Conservation (phyloP, 1,284 basidiomycete genomes). For the Fistulinella cinereoalba region DNA sequence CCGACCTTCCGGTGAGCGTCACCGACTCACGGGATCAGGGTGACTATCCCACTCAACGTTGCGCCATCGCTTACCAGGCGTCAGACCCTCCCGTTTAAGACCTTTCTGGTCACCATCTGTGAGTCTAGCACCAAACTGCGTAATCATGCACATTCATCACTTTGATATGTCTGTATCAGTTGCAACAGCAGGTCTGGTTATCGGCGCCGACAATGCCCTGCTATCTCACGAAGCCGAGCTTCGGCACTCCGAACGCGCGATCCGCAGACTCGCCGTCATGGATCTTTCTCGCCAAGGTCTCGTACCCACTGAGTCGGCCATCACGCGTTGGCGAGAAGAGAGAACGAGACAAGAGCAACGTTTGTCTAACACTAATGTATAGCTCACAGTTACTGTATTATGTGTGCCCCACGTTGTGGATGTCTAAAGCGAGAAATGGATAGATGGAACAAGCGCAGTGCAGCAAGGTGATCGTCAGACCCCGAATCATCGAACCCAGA, state of each 20-base stretch:
- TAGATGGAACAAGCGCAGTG: constrained; percentile 10
- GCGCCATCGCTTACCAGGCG: constrained; percentile 42
- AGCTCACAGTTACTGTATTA: constrained; percentile 6
- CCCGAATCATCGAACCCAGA: constrained; percentile 2
- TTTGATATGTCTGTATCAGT: constrained; percentile 35
- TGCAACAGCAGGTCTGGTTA: constrained; percentile 66
- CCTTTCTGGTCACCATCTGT: constrained; percentile 65
- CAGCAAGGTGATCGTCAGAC: constrained; percentile 6
- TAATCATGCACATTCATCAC: background rate
- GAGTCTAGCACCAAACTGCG: constrained; percentile 21
- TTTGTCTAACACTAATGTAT: constrained; percentile 4
- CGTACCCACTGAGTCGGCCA: constrained; percentile 80
- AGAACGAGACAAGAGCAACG: constrained; percentile 24
- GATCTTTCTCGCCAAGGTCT: constrained; percentile 73
- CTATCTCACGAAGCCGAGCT: constrained; percentile 65
- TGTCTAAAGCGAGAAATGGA: background rate
- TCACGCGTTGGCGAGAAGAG: constrained; percentile 71
- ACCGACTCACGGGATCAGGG: background rate
- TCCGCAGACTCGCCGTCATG: constrained; percentile 71
- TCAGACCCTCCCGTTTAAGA: constrained; percentile 80
- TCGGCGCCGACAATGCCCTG: constrained; percentile 75
- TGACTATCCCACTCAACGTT: background rate
- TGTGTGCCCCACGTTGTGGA: constrained; percentile 12
- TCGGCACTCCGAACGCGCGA: constrained; percentile 62
- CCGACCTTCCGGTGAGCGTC: constrained; percentile 67